Percentiles rank a stretch among this genome's conserved stretches.
phyloP scores from a whole-genome alignment of 371 early-diverging fungal genomes.

The Haplosporangium sp. region DNA sequence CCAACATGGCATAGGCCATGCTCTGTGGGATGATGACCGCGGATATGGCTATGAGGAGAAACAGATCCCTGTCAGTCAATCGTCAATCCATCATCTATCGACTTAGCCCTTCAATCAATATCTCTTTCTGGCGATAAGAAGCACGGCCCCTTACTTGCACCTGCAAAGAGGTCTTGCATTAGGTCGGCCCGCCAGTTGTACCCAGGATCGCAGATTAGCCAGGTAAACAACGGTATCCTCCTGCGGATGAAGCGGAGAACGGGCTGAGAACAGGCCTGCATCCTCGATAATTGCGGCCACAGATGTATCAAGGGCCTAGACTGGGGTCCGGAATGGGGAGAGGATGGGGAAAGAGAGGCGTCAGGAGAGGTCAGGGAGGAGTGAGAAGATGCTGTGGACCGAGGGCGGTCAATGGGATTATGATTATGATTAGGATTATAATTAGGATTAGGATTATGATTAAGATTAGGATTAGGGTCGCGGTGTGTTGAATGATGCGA shows the following conservation, averaged over 20 bases:
- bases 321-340: too few relatives aligned
- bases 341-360: too few relatives aligned
- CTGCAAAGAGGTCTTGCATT: constrained; percentile 56
- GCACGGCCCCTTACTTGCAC: constrained; percentile 40
- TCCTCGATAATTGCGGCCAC: too few relatives aligned
- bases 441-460: too few relatives aligned
- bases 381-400: too few relatives aligned
- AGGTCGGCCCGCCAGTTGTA: constrained; percentile 36
- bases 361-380: too few relatives aligned
- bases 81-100: neutral
- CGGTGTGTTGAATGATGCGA: too few relatives aligned
- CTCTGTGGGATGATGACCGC: constrained; percentile 66
- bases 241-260: constrained; percentile 4
- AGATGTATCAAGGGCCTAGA: too few relatives aligned
- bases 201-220: constrained; percentile 50
- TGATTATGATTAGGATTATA: too few relatives aligned
- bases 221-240: constrained; percentile 44
- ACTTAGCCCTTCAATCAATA: neutral
- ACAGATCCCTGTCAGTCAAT: neutral
- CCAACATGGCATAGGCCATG: constrained; percentile 69
- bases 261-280: too few relatives aligned
- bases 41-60: constrained; percentile 54
- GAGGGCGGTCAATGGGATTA: too few relatives aligned
- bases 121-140: neutral
- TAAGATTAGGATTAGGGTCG: too few relatives aligned